Base-by-base conservation (phyloP, 352 stramenopile genomes). In the Phytopythium chamaehyphon region DNA sequence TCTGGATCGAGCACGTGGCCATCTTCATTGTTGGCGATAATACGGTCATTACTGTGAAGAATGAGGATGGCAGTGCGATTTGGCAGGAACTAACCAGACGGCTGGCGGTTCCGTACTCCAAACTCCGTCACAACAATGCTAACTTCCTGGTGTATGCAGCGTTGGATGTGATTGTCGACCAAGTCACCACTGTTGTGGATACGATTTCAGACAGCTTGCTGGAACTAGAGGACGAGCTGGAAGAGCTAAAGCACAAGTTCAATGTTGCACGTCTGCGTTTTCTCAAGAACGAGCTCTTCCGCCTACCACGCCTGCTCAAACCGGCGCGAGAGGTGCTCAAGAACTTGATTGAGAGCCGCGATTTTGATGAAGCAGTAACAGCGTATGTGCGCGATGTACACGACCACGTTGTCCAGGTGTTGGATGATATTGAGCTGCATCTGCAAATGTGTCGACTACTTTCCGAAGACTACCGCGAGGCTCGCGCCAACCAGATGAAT, bases 101-200 rank as follows among this genome's bases (percentile, higher is more conserved):
- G 6, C 55, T 96, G 12, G 77, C 77, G 11, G 81, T 91, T 26
- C 72, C 78, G 37, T 95, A 94, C 65, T 95, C 86, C n/a, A 96
- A 95, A 55, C 61, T 96, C 28, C 77, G 87, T 10, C 83, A 95
- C 57, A 94, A 94, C 53, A 78, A 88, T 49, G 85, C 83, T 40
- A 90, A 93, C 35, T 95, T 94, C 47, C 75, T 96, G 21, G 73
- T 87, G 6, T 95, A 96, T 57, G 73, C 79, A 1, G 76, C 95
- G 37, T 72, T 96, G 9, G 87, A 96, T 61, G 79, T 91, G 55
- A 85, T 93, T 42, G 83, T 95, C 3, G 85, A 96, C 57, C 69
- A 93, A 42, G 71, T 94, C 28, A 91, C 81, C 10, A 72, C 55
- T 40, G 81, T 90, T 12, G 76, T 93, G 14, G 83, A 91, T 47